phyloP scores from a whole-genome alignment of 805 yeast species.

The Suhomyces prunicola region DNA sequence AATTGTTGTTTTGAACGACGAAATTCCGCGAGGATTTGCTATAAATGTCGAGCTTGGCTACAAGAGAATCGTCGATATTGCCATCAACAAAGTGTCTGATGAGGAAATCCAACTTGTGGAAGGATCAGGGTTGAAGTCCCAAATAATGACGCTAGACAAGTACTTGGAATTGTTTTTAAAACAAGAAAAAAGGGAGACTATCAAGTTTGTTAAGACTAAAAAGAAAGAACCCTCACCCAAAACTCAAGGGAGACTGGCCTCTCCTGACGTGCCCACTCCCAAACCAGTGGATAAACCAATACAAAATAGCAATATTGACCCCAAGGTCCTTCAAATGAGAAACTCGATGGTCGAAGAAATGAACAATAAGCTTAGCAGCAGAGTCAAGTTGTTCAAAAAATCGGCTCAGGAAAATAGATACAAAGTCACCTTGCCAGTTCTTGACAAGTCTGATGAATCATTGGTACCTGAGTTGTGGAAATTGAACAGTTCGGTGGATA shows the following conservation, averaged over 20 bases:
- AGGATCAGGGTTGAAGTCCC: constrained; percentile 52
- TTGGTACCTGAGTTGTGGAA: constrained; percentile 30
- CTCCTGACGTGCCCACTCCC: neutral
- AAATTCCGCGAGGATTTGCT: constrained; percentile 67
- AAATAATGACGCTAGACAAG: constrained; percentile 52
- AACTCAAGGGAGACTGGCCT: neutral
- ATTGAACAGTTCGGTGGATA: constrained; percentile 22
- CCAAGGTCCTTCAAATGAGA: constrained; percentile 9
- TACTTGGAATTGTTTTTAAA: constrained; percentile 57
- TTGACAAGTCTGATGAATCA: neutral
- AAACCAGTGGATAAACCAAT: neutral
- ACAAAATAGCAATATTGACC: neutral
- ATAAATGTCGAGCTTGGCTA: constrained; percentile 68
- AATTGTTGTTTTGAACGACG: constrained; percentile 58
- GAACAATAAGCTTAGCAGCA: constrained; percentile 23
- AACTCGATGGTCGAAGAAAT: constrained; percentile 23
- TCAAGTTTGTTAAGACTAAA: constrained; percentile 51
- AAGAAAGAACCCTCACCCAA: neutral
- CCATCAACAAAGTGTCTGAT: constrained; percentile 17
- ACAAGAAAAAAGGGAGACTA: constrained; percentile 56
- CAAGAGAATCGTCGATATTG: constrained; percentile 36
- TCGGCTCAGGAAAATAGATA: constrained; percentile 22
- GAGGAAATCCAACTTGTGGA: constrained; percentile 33
- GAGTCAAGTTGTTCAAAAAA: constrained; percentile 12
- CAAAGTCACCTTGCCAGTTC: constrained; percentile 31